phyloP scores from a whole-genome alignment of 2,329 filamentous ascomycete genomes.

The Ilyonectria sp. region DNA sequence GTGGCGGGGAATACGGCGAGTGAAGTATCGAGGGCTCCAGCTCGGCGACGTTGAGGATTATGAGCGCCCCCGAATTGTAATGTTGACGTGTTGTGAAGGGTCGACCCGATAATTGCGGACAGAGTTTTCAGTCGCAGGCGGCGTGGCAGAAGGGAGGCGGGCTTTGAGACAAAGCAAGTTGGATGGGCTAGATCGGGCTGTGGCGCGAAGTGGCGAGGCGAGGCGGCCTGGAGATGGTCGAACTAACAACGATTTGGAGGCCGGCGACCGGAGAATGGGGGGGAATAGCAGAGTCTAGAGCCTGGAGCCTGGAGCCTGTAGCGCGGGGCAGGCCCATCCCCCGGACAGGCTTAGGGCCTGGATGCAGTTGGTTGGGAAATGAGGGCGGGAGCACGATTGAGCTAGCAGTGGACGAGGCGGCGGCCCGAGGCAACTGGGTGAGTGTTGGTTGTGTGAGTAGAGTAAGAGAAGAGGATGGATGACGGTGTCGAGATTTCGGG shows the following conservation, averaged over 20 bases:
- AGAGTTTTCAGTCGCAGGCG: background rate
- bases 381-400: background rate
- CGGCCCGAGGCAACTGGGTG: background rate
- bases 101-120: background rate
- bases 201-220: constrained; percentile 29
- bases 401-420: background rate
- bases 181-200: constrained; percentile 40
- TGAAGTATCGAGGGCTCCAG: background rate
- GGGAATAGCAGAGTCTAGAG: background rate
- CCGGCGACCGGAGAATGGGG: background rate
- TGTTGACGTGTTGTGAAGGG: background rate
- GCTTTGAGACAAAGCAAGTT: background rate
- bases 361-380: background rate
- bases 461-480: background rate
- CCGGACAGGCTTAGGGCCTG: constrained; percentile 5
- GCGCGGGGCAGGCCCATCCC: constrained; percentile 27
- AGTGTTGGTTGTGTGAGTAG: background rate
- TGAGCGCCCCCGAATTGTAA: background rate
- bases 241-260: background rate
- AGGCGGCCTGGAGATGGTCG: constrained; percentile 30
- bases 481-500: background rate
- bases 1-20: constrained; percentile 4
- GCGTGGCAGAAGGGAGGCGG: background rate
- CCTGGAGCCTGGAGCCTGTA: constrained; percentile 1
- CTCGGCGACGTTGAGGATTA: background rate